Base-by-base conservation (phyloP, 164 flowering plant genomes). In the Paratinospora sagittata region DNA sequence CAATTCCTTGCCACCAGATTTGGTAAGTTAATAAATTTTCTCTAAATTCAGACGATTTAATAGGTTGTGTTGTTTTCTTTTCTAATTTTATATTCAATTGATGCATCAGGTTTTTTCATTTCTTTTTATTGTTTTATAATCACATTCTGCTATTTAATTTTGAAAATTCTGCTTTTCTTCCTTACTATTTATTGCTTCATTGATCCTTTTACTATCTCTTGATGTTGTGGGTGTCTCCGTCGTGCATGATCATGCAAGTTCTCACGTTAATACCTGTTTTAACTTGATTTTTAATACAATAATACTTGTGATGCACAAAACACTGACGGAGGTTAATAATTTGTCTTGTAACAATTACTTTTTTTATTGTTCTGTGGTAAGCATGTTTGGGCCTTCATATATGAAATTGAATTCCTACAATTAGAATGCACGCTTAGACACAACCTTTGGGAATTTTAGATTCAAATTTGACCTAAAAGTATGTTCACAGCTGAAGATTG, bases 1-100 rank as follows among this genome's bases (percentile, higher is more conserved):
- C 74, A 83, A 71, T 76, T n/a, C 86, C 67, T 81, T 91, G 61
- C 73, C 73, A 7, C 72, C 89, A 73, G 89, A 88, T 52, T 52
- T 65, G 79, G 99, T 93, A 85, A 88, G 45, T 52, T 63, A 79
- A 98, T 93, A 85, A 63, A 77, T 72, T n/a, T n/a, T 72, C 57
- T 69, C 60, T 65, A 37, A 49, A 30, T 30, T 61, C 58, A 17
- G 23, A 26, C 23, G 33, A 23, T 60, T 43, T 19, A 34, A 27
- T 19, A 26, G 13, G 37, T 58, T 74, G 12, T 16, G 43, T 19
- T 45, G 21, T 10, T n/a, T 23, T 24, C 24, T 9, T 72, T 37
- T 23, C 12, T 24, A n/a, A 27, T 3, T 12, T 57, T n/a, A 21
- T n/a, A 57, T 39, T 13, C 13, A 16, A 6, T 17, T 37, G 14